Evolutionary conservation across 768 basidiomycete species (phyloP).

Genomic region (Hypholoma fasciculare): DNA sequence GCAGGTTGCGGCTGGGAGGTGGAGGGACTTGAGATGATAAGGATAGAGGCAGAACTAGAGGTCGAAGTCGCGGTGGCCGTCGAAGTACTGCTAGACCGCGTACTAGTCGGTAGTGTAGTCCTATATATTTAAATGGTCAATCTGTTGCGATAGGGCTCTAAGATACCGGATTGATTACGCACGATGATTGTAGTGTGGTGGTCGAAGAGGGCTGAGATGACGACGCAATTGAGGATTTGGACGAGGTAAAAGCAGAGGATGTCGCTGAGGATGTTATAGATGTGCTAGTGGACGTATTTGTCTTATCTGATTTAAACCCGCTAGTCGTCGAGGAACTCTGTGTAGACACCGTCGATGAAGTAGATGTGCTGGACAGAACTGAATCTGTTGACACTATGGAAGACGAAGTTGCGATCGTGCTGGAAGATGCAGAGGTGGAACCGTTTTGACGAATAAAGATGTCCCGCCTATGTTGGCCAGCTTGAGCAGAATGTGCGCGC

Average conservation of each 20-base stretch:
- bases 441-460: slow-evolving; percentile 6
- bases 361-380: neutral
- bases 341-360: neutral
- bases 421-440: neutral
- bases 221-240: neutral
- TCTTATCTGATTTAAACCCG: neutral
- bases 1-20: neutral
- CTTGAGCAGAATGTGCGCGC: slow-evolving; percentile 3
- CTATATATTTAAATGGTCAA: neutral
- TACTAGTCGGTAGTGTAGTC: neutral
- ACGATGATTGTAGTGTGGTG: neutral
- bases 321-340: slow-evolving; percentile 1
- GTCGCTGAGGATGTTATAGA: neutral
- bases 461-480: slow-evolving; percentile 7
- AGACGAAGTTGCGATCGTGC: neutral
- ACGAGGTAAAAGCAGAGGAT: slow-evolving; percentile 5
- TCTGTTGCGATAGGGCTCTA: too few species aligned
- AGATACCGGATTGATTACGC: neutral
- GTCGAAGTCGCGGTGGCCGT: slow-evolving; percentile 7
- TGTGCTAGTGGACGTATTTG: neutral
- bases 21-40: neutral
- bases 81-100: neutral
- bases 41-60: neutral
- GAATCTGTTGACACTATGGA: neutral
- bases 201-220: neutral